These are phyloP conservation scores for Escallonia rubra DNA, from an alignment of 129 eudicot genomes.

Conservation along the genomic window DNA sequence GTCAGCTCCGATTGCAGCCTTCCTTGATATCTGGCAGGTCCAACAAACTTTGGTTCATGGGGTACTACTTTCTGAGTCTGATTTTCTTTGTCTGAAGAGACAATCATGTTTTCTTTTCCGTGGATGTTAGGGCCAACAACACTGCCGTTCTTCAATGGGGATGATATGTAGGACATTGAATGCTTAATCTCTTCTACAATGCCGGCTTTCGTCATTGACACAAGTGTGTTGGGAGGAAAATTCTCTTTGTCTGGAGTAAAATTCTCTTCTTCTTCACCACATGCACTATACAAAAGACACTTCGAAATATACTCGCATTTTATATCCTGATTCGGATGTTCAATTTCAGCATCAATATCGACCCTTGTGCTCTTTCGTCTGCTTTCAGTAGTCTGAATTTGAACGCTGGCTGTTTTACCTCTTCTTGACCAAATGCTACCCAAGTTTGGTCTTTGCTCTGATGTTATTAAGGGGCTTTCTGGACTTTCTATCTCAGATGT, in stretches of 20 bases:
- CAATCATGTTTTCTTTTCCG: conserved; percentile 15
- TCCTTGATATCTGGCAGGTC: conserved; percentile 1
- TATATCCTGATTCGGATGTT: conserved; percentile 12
- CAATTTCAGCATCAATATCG: conserved; percentile 11
- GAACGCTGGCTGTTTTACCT: conserved; percentile 30
- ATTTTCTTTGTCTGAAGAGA: conserved; percentile 33
- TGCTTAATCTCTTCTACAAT: conserved; percentile 28
- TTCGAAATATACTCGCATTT: conserved; percentile 19
- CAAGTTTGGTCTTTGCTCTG: conserved; percentile 17
- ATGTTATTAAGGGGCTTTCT: conserved; percentile 18
- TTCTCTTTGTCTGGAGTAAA: conserved; percentile 79
- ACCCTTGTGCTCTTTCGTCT: conserved; percentile 4
- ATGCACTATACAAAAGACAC: conserved; percentile 21
- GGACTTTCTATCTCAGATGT: conserved; percentile 8
- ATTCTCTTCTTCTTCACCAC: conserved; percentile 28
- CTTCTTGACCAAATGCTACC: conserved; percentile 43
- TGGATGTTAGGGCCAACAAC: conserved; percentile 5
- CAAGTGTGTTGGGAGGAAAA: conserved; percentile 35
- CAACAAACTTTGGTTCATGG: conserved; percentile 17
- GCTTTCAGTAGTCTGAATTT: conserved; percentile 23
- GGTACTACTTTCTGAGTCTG: conserved; percentile 13
- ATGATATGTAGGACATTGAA: conserved; percentile 15
- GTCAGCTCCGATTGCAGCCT: conserved; percentile 2
- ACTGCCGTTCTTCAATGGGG: conserved; percentile 31
- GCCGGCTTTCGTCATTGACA: conserved; percentile 30